phyloP scores from a whole-genome alignment of 805 yeast genomes.

The Zygosaccharomyces siamensis region DNA sequence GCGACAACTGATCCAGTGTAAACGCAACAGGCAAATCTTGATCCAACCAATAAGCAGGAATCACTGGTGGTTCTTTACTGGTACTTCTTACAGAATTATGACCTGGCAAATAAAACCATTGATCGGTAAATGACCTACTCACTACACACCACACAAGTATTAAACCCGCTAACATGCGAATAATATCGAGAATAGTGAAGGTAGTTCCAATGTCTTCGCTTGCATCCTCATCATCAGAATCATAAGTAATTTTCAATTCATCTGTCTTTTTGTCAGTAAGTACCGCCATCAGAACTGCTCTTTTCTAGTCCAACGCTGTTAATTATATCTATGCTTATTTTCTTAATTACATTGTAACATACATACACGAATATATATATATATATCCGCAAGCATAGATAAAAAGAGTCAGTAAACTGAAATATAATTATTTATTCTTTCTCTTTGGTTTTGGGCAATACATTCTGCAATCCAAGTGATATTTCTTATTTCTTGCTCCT shows the following conservation, averaged over 20 bases:
- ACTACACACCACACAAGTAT: conserved; percentile 9
- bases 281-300: not conserved
- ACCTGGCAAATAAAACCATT: conserved; percentile 7
- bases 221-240: not conserved
- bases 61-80: not conserved
- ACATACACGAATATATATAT: not conserved
- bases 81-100: not conserved
- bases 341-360: not conserved
- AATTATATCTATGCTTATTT: not conserved
- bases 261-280: conserved; percentile 7
- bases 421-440: conserved; percentile 85
- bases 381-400: not conserved
- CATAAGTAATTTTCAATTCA: conserved; percentile 2
- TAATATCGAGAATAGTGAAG: conserved; percentile 15
- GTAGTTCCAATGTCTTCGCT: conserved; percentile 9
- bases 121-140: conserved; percentile 12
- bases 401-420: conserved; percentile 56
- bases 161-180: conserved; percentile 19
- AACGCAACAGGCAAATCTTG: conserved; percentile 12
- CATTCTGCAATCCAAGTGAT: conserved; percentile 99
- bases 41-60: conserved; percentile 17
- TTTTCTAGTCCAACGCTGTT: not conserved
- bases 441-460: conserved; percentile 97
- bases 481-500: conserved; percentile 95
- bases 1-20: conserved; percentile 10